Percentiles rank a stretch among this genome's conserved stretches.
phyloP scores from a whole-genome alignment of 164 flowering plant genomes.

The Protea cynaroides region DNA sequence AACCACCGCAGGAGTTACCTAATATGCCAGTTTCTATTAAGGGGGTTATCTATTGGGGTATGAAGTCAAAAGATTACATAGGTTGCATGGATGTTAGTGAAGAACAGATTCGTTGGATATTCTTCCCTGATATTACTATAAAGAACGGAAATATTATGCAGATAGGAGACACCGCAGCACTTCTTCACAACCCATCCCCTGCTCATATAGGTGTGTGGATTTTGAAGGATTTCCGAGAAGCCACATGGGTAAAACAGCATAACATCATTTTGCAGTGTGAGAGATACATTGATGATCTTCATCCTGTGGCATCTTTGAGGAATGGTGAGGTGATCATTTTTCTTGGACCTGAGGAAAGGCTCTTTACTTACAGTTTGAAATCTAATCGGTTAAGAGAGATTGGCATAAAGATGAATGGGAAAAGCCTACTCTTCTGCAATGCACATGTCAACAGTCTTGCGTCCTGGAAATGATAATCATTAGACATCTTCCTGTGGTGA shows the following conservation, averaged over 20 bases:
- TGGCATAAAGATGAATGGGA: no score
- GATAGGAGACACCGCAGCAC: neutral
- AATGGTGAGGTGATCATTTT: neutral
- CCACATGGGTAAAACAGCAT: neutral
- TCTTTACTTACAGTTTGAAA: no score
- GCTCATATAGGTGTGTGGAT: neutral
- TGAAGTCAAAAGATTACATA: neutral
- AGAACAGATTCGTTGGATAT: neutral
- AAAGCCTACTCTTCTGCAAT: neutral
- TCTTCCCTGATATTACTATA: neutral
- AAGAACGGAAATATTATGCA: neutral
- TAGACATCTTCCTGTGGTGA: no score
- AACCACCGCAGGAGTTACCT: neutral
- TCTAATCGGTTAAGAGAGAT: neutral
- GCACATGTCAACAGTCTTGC: neutral
- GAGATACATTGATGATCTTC: neutral
- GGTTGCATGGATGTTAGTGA: neutral
- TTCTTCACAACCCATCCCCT: neutral
- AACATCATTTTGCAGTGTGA: neutral
- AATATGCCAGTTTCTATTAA: neutral
- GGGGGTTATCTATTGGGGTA: neutral
- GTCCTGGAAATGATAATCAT: neutral
- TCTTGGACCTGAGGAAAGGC: neutral
- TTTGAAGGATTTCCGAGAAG: neutral
- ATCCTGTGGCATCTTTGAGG: neutral